Evolutionary conservation across 345 rosid genomes (phyloP).

Genomic region (Triadica sebifera): DNA sequence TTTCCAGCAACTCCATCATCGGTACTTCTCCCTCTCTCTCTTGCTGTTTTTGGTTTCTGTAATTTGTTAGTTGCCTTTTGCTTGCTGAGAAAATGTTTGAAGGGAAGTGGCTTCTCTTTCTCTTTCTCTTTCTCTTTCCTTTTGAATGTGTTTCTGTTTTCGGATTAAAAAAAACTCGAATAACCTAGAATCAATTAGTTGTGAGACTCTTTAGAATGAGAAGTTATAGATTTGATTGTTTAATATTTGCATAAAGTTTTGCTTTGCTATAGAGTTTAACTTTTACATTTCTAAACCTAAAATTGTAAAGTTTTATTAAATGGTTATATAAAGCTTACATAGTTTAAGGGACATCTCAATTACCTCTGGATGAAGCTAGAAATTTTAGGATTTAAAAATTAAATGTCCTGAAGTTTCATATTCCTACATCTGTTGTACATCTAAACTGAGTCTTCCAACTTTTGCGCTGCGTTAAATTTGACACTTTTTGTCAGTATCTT

Average conservation of each 20-base stretch:
- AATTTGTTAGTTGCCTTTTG: constrained; percentile 9
- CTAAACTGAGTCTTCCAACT: not conserved
- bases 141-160: too few species aligned
- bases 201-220: too few species aligned
- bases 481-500: not conserved
- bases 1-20: constrained; percentile 12
- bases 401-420: not conserved
- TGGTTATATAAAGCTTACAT: not conserved
- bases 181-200: too few species aligned
- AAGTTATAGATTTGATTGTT: not conserved
- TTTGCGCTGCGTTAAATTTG: not conserved
- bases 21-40: constrained; percentile 6
- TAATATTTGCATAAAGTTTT: not conserved
- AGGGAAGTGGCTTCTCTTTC: too few species aligned
- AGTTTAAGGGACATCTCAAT: not conserved
- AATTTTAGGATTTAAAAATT: not conserved
- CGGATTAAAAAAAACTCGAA: not conserved
- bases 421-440: not conserved
- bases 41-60: not conserved
- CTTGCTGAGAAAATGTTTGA: not conserved
- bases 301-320: too few species aligned
- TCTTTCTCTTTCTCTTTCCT: too few species aligned
- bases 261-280: not conserved
- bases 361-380: not conserved
- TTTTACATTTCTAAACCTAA: not conserved